phyloP scores from a whole-genome alignment of 2,329 filamentous ascomycete genomes.

The Neonectria punicea region DNA sequence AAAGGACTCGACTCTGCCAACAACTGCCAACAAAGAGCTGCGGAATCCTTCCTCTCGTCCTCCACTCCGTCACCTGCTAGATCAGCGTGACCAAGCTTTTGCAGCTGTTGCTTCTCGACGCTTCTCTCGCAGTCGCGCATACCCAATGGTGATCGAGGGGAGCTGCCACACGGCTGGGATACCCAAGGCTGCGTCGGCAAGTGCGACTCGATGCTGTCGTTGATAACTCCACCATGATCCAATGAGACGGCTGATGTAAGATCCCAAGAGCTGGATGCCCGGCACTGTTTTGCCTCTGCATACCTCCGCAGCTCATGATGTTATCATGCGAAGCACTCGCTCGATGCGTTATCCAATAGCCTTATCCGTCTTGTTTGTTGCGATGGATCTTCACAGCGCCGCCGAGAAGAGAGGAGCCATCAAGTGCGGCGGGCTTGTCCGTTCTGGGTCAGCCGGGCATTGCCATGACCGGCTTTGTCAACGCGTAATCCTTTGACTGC shows the following conservation, averaged over 20 bases:
- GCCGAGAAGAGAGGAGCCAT: neutral
- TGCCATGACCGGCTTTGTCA: neutral
- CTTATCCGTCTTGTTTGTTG: slow-evolving; percentile 1
- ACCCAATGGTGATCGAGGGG: slow-evolving; percentile 23
- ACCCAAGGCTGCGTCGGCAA: slow-evolving; percentile 29
- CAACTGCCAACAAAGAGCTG: slow-evolving; percentile 18
- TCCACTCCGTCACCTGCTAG: slow-evolving; percentile 14
- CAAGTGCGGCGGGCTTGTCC: slow-evolving; percentile 1
- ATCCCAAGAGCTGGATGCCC: neutral
- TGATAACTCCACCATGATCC: slow-evolving; percentile 20
- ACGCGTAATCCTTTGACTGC: slow-evolving; percentile 19
- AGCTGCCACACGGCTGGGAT: slow-evolving; percentile 22
- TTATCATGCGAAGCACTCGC: slow-evolving; percentile 8
- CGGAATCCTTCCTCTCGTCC: slow-evolving; percentile 1
- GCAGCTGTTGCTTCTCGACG: slow-evolving; percentile 20
- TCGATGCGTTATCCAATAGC: neutral
- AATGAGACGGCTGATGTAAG: slow-evolving; percentile 18
- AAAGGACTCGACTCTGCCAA: neutral
- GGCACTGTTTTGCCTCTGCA: slow-evolving; percentile 10
- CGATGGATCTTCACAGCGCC: neutral
- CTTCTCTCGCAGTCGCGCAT: slow-evolving; percentile 19
- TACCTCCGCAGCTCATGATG: slow-evolving; percentile 7
- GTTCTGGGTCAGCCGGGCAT: neutral
- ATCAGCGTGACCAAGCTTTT: slow-evolving; percentile 20
- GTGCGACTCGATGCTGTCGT: slow-evolving; percentile 18